Evolutionary conservation across 2,329 filamentous ascomycete species (phyloP).

Genomic region (Trichoderma citrinoviride): DNA sequence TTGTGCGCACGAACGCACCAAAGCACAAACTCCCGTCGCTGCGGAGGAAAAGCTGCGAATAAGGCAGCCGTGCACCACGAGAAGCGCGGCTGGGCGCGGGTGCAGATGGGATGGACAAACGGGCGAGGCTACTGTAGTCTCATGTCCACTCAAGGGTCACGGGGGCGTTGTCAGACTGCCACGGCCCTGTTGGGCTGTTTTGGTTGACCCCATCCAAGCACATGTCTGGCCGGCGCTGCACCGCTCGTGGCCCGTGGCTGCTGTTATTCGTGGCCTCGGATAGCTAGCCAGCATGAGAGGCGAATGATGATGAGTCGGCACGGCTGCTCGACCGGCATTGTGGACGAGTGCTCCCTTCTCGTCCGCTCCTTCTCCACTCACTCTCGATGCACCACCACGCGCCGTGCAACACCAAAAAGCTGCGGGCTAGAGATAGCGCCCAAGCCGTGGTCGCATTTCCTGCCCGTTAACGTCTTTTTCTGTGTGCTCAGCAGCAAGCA

Average conservation of each 20-base stretch:
- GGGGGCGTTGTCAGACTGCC: slow-evolving; percentile 19
- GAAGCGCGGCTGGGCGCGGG: background rate
- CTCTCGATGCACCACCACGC: slow-evolving; percentile 8
- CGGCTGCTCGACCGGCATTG: background rate
- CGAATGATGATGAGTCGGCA: background rate
- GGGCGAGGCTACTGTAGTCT: background rate
- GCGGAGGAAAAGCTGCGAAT: background rate
- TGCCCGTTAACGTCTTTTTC: background rate
- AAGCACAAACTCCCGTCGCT: background rate
- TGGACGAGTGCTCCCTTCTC: background rate
- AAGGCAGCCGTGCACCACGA: background rate
- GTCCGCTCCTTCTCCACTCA: background rate
- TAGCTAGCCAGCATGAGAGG: background rate
- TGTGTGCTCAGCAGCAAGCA: slow-evolving; percentile 4
- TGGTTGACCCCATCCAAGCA: slow-evolving; percentile 6
- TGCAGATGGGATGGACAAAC: slow-evolving; percentile 4
- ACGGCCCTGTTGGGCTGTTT: background rate
- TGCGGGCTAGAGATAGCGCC: background rate
- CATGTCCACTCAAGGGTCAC: slow-evolving; percentile 18
- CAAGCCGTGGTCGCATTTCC: background rate
- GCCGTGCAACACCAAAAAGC: slow-evolving; percentile 2
- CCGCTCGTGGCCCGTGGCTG: too few relatives aligned
- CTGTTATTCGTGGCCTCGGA: background rate
- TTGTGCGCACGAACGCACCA: slow-evolving; percentile 1
- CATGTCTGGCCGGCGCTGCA: slow-evolving; percentile 4